Base-by-base conservation (phyloP, 2,329 filamentous ascomycete species). In the Ophiocordyceps camponoti-floridani region DNA sequence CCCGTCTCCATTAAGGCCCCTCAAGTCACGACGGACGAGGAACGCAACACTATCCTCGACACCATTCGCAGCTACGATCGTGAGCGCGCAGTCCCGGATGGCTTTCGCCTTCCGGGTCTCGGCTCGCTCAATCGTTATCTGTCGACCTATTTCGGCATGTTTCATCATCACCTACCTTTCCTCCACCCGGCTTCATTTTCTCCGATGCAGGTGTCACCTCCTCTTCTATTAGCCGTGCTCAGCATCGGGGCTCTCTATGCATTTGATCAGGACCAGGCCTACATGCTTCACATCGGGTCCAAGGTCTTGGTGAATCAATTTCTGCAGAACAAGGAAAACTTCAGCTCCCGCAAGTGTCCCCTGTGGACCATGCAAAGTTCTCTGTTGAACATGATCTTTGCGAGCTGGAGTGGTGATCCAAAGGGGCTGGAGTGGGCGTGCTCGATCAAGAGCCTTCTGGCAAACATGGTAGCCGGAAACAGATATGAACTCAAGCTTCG, bases 331-430 rank as follows among this genome's bases (percentile, higher is more conserved):
- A 95, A 95, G 70, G 88, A 95, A 62, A 94, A 94, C 64, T 96
- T 96, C 62, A 94, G 89, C 69, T 96, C 91, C 9, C 80, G 89
- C 54, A 96, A 95, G 62, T 96, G 89, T 56, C 91, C 91, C 4
- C 66, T 98, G 13, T 96, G 91, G 89, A 91, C 89, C 42, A 96
- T 96, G 86, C 91, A 98, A 61, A 86, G 85, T 60, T 94, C 88
- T 4, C 69, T 98, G 45, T 70, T 98, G 47, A 98, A 98, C 70
- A 96, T 96, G 91, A 81, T 95, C 52, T 96, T 98, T 61, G 87
- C 91, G 45, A 96, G 88, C 69, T 98, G 91, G 91, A 96, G 91
- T 61, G 91, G 91, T 55, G 91, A 96, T 57, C 83, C 91, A 33
- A 96, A 95, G 64, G 91, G 91, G 35, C 73, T 98, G 3, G 91